phyloP scores from a whole-genome alignment of 179 eudicot species.

The Beta macrorhiza region DNA sequence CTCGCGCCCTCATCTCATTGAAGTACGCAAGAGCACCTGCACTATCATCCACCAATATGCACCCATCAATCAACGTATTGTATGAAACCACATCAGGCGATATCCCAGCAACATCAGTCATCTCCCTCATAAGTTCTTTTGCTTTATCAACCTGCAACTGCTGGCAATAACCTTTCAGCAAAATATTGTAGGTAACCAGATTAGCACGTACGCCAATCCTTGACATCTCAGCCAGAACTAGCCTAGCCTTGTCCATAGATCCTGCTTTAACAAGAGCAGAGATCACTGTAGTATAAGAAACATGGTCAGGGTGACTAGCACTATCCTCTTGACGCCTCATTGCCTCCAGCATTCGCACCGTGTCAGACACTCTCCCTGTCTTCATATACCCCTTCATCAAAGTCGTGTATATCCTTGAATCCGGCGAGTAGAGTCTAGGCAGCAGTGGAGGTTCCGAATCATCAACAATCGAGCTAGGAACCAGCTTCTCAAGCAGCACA shows the following conservation, averaged over 20 bases:
- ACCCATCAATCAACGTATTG: constrained; percentile 87
- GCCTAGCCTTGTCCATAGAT: constrained; percentile 74
- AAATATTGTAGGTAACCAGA: constrained; percentile 75
- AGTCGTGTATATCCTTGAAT: constrained; percentile 86
- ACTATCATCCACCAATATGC: constrained; percentile 79
- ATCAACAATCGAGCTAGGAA: constrained; percentile 41
- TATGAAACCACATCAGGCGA: constrained; percentile 92
- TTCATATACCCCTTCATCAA: constrained; percentile 98
- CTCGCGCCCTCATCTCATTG: constrained; percentile 86
- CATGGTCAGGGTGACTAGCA: constrained; percentile 79
- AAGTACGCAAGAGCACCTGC: constrained; percentile 79
- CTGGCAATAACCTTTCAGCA: constrained; percentile 88
- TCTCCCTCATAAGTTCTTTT: constrained; percentile 60
- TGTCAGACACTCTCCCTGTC: constrained; percentile 73
- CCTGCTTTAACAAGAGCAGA: constrained; percentile 84
- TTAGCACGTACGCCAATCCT: constrained; percentile 67
- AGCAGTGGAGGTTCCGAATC: constrained; percentile 57
- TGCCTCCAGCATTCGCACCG: constrained; percentile 80
- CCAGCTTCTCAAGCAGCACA: constrained; percentile 58
- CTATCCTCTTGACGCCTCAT: constrained; percentile 81
- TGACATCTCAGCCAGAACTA: constrained; percentile 77
- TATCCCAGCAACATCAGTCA: constrained; percentile 52
- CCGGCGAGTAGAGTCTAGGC: constrained; percentile 49
- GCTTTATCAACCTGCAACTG: constrained; percentile 85
- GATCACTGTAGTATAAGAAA: constrained; percentile 83